These are phyloP conservation scores for Trifolium dubium DNA, from an alignment of 306 rosid species.

Conservation along the genomic window DNA sequence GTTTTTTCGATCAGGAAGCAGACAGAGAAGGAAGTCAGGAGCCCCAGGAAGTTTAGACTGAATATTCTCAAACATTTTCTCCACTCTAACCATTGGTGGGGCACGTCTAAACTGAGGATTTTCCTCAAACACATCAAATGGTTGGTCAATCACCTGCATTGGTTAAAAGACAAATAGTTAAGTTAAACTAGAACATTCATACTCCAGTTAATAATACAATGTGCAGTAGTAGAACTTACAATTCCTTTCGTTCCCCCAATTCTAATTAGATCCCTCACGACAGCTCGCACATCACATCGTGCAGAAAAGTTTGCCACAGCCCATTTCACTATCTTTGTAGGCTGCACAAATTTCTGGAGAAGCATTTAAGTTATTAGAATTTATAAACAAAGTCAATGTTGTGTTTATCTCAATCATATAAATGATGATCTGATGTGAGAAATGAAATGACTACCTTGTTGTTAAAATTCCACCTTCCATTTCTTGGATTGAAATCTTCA, in stretches of 20 bases:
- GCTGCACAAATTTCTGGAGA: conserved; percentile 77
- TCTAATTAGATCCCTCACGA: conserved; percentile 67
- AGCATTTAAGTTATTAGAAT: conserved; percentile 40
- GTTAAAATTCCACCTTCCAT: conserved; percentile 90
- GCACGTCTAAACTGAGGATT: conserved; percentile 79
- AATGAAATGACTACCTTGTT: conserved; percentile 57
- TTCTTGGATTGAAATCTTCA: conserved; percentile 84
- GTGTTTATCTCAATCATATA: conserved; percentile 2
- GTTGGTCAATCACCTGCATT: conserved; percentile 58
- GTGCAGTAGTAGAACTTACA: conserved; percentile 55
- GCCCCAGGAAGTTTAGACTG: conserved; percentile 89
- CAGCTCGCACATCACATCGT: conserved; percentile 69
- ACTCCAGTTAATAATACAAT: conserved; percentile 2
- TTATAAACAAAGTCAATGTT: conserved; percentile 53
- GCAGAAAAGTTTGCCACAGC: conserved; percentile 91
- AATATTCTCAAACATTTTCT: conserved; percentile 82
- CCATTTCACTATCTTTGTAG: conserved; percentile 81
- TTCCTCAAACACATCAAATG: conserved; percentile 80
- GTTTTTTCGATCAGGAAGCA: conserved; percentile 92
- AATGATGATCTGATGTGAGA: conserved; percentile 35
- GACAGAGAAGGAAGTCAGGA: conserved; percentile 81
- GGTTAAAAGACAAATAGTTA: neutral
- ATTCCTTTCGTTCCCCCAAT: conserved; percentile 72
- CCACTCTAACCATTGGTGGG: conserved; percentile 89
- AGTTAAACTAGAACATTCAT: conserved; percentile 16